Base-by-base conservation (phyloP, 192 early-diverging fungal genomes). In the Coemansia sp. region DNA sequence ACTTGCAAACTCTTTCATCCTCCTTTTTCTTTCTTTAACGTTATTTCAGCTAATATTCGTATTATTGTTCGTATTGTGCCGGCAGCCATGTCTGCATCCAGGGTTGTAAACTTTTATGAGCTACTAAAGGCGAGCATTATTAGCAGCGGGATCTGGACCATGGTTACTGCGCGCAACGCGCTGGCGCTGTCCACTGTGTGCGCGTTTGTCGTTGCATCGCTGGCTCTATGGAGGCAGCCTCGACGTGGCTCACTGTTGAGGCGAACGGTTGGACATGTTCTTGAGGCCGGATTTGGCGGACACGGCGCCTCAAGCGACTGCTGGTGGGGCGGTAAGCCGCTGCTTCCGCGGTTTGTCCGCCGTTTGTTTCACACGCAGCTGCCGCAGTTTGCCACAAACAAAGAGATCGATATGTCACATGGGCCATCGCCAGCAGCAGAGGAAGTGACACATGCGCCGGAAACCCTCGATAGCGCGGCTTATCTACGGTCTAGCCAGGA, bases 151-250 rank as follows among this genome's bases (percentile, higher is more conserved):
- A 51, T 60, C 33, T 60, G 58, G 58, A 36, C 36, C 40, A 52
- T 60, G 48, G 58, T 49, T 19, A 60, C 47, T 30, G 45, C 50
- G 31, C 39, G 49, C 50, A 60, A 36, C 27, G 49, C 58, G 9
- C 19, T 60, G 39, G 47, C 58, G 4, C 17, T 60, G 27, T 35
- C 37, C 23, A 39, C 37, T 22, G 51, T 35, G 35, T 53, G 51
- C 7, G 51, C 36, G 23, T 53, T 53, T 53, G 51, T 29, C 15
- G 36, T 27, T 5, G 25, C 42, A 27, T 29, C 51, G 4, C 37
- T 53, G n/a, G 36, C 36, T 1, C 37, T 53, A 15, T 53, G 51
- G 51, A 53, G 35, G 17, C 51, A 53, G 51, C 25, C 35, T 17
- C 51, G 51, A 4, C 34, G 51, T 25, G 37, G 25, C 11, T 25